phyloP scores from a whole-genome alignment of 75 land plant genomes.

The Cryptomeria japonica region DNA sequence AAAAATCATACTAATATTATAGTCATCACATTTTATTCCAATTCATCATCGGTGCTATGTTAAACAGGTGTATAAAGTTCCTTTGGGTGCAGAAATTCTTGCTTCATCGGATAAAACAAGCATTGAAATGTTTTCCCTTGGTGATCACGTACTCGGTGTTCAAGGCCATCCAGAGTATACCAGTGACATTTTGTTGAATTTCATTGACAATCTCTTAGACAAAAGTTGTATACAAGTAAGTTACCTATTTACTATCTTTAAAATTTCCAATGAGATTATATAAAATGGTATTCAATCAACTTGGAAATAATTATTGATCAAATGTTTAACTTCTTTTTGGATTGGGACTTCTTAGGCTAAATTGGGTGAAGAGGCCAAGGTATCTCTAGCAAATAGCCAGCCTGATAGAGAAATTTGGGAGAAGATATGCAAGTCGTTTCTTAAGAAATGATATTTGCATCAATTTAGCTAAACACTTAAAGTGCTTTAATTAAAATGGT shows the following conservation, averaged over 20 bases:
- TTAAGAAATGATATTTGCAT: slow-evolving; percentile 31
- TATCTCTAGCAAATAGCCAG: slow-evolving; percentile 26
- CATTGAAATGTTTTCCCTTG: slow-evolving; percentile 66
- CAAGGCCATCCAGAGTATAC: slow-evolving; percentile 94
- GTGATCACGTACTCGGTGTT: slow-evolving; percentile 73
- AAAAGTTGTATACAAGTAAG: slow-evolving; percentile 43
- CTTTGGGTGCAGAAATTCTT: slow-evolving; percentile 55
- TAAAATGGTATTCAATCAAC: background rate
- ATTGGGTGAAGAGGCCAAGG: slow-evolving; percentile 28
- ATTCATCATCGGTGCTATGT: background rate
- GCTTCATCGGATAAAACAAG: slow-evolving; percentile 66
- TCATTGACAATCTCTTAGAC: slow-evolving; percentile 43
- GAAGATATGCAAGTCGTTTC: slow-evolving; percentile 64
- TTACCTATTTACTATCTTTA: background rate
- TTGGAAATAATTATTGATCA: background rate
- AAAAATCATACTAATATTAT: too few species aligned
- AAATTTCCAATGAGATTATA: background rate
- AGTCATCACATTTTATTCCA: background rate
- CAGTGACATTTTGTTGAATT: slow-evolving; percentile 59
- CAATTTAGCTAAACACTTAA: background rate
- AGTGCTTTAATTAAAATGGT: background rate
- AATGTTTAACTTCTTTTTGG: background rate
- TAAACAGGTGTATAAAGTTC: slow-evolving; percentile 58
- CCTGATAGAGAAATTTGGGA: slow-evolving; percentile 64
- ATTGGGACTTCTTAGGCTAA: background rate